These are phyloP conservation scores for Phalaenopsis aphrodite DNA, from an alignment of 106 monocot genomes.

Conservation along the genomic window DNA sequence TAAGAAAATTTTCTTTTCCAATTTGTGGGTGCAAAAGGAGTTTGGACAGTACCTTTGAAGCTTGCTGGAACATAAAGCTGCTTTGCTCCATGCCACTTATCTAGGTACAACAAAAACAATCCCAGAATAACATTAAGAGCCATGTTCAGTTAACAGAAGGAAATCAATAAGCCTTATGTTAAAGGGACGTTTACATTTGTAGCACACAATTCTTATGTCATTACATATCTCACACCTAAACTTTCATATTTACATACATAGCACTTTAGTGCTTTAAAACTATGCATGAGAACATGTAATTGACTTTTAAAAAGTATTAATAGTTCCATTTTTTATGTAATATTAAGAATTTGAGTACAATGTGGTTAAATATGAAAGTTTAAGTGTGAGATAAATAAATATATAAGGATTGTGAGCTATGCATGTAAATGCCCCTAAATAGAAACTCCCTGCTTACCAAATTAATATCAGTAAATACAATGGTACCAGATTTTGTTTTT, in stretches of 20 bases:
- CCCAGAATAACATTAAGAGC: not conserved
- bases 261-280: too few relatives aligned
- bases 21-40: not conserved
- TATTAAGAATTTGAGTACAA: too few relatives aligned
- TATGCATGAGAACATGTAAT: too few relatives aligned
- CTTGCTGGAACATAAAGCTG: constrained; percentile 96
- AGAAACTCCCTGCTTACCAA: constrained; percentile 40
- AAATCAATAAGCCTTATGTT: not conserved
- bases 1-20: not conserved
- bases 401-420: too few relatives aligned
- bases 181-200: too few relatives aligned
- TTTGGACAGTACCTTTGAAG: constrained; percentile 57
- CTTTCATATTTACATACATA: too few relatives aligned
- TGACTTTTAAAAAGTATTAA: too few relatives aligned
- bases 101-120: constrained; percentile 26
- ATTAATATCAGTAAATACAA: constrained; percentile 89
- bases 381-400: too few relatives aligned
- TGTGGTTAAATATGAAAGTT: too few relatives aligned
- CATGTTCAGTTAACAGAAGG: not conserved
- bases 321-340: too few relatives aligned
- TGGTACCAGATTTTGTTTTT: constrained; percentile 45
- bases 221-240: too few relatives aligned
- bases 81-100: constrained; percentile 99
- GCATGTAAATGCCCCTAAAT: not conserved
- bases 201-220: too few relatives aligned